Conservation (phyloP, 495 filamentous ascomycete genomes). For the Aspergillus incahuasiensis region DNA sequence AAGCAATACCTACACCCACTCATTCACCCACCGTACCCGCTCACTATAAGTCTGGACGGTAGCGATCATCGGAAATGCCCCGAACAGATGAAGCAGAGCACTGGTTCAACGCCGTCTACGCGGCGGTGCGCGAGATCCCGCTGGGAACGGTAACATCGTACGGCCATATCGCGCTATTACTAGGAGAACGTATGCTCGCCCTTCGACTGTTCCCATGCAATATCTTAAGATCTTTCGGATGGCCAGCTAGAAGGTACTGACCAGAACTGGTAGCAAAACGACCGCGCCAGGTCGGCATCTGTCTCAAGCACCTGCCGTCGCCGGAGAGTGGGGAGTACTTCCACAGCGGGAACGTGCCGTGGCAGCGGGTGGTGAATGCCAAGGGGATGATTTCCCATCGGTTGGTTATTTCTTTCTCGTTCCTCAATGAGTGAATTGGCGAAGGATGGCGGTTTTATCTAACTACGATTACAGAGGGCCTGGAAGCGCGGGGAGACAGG, state of each 20-base stretch:
- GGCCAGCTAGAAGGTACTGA: not conserved
- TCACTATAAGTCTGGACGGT: too few species aligned
- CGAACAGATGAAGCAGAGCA: slow-evolving; percentile 77
- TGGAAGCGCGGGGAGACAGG: slow-evolving; percentile 65
- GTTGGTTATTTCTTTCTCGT: slow-evolving; percentile 46
- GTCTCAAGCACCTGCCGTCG: slow-evolving; percentile 75
- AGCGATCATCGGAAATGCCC: too few species aligned
- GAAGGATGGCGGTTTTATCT: not conserved
- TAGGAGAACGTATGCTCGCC: slow-evolving; percentile 67
- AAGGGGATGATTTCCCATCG: slow-evolving; percentile 81
- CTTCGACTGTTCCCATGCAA: not conserved
- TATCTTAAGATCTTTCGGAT: too few species aligned
- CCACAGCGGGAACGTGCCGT: slow-evolving; percentile 76
- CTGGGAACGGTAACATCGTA: slow-evolving; percentile 79
- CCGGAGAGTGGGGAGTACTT: slow-evolving; percentile 43
- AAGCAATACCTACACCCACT: too few species aligned
- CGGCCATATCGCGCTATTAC: slow-evolving; percentile 76
- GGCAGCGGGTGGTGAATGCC: slow-evolving; percentile 88
- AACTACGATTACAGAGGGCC: slow-evolving; percentile 50
- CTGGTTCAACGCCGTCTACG: slow-evolving; percentile 82
- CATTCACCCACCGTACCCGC: too few species aligned
- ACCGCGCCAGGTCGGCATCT: slow-evolving; percentile 80
- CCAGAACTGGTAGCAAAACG: slow-evolving; percentile 53
- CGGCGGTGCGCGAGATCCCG: slow-evolving; percentile 79
- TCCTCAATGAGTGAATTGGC: not conserved